Base-by-base conservation (phyloP, 768 basidiomycete species). In the Pulveroboletus sp. region DNA sequence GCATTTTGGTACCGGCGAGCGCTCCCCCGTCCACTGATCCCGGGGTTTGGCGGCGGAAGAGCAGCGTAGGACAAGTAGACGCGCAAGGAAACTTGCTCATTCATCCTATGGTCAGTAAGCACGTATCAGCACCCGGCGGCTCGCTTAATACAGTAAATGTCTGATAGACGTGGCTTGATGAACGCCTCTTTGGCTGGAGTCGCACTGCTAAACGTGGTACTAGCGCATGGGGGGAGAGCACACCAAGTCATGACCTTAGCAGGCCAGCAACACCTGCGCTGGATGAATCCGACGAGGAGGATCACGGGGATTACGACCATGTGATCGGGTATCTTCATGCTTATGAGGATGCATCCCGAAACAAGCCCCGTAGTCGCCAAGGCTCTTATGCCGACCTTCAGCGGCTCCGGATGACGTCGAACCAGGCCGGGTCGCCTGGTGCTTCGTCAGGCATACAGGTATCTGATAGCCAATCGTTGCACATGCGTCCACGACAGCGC, bases 181-280 rank as follows among this genome's bases (percentile, higher is more conserved):
- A 95, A 69, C 83, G 89, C 8, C 76, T 96, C 24, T 96, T 95
- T 63, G 93, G 93, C 39, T 95, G 90, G 93, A 84, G 83, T 66
- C 77, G 81, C 46, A 89, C 85, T 57, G 79, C 88, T 1, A 73
- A 70, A 43, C 81, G 80, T 42, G 89, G 91, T n/a, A 90, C 89
- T 3, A 89, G 85, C 59, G 89, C 82, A n/a, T 93, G 91, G 92
- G 81, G 81, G 30, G 87, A 81, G 15, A 65, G 67, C 36, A 72
- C 73, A 21, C 71, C 68, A 35, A 78, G 69, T 59, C 81, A 79
- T 43, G 83, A 84, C 62, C 73, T 66, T 63, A 88, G 80, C 70
- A 71, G 83, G 41, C 72, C 82, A 17, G 77, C 72, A 35, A 87
- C 86, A 14, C 92, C 93, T 0, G 82, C 82, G 8, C 89, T 89